phyloP scores from a whole-genome alignment of 2,329 filamentous ascomycete species.

The Fusarium cyanostomum region DNA sequence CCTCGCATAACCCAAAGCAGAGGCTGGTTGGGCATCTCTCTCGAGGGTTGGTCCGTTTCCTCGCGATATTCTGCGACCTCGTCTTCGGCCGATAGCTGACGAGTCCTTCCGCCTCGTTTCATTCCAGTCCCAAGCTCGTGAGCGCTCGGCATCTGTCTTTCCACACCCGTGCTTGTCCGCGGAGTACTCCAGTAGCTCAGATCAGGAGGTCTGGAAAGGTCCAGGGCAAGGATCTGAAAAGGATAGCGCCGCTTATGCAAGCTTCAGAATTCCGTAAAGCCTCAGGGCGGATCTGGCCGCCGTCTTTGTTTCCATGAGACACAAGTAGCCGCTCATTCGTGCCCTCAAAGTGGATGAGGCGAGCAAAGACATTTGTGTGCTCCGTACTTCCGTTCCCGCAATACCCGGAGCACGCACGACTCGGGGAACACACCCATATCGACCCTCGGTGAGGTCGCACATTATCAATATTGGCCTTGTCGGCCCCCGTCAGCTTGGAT shows the following conservation, averaged over 20 bases:
- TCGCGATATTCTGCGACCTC: conserved; percentile 26
- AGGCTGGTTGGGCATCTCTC: conserved; percentile 17
- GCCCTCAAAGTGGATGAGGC: conserved; percentile 24
- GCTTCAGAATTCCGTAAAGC: conserved; percentile 39
- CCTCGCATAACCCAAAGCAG: conserved; percentile 17
- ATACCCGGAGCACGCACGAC: conserved; percentile 22
- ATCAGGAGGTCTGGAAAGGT: conserved; percentile 19
- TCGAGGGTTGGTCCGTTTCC: conserved; percentile 24
- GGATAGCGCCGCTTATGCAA: conserved; percentile 46
- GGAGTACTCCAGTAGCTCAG: conserved; percentile 28
- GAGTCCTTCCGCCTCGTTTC: conserved; percentile 29
- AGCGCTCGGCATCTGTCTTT: conserved; percentile 18
- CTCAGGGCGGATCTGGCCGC: conserved; percentile 33
- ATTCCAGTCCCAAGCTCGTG: conserved; percentile 13
- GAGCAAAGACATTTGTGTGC: conserved; percentile 28
- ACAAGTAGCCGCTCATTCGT: conserved; percentile 38
- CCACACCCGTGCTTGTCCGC: conserved; percentile 8
- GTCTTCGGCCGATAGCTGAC: conserved; percentile 25
- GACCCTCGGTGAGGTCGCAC: conserved; percentile 28
- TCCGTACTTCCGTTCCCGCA: conserved; percentile 30
- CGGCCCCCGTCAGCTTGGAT: conserved; percentile 1
- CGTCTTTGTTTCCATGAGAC: conserved; percentile 34
- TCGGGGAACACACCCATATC: conserved; percentile 32
- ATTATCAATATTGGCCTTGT: conserved; percentile 19
- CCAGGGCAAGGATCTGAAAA: conserved; percentile 16